A percentile compares a stretch with the other conserved stretches of the same genome.
These are phyloP conservation scores for Geotrichum cucujoidarum DNA, from an alignment of 1,139 yeast species.

Conservation along the genomic window DNA sequence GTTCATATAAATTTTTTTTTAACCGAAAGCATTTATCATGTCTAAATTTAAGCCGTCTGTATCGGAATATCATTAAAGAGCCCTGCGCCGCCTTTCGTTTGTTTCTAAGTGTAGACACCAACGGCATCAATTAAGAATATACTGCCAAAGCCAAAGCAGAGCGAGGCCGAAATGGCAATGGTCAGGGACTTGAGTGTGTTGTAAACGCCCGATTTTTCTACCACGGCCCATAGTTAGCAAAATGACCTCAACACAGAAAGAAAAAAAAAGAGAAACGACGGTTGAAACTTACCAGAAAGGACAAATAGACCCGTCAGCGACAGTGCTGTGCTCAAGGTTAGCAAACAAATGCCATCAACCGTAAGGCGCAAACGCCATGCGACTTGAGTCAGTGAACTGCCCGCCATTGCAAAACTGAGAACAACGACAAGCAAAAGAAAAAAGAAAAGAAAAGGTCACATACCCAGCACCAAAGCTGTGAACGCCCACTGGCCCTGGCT, in stretches of 20 bases:
- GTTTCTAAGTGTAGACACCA: slow-evolving; percentile 37
- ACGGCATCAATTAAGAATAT: slow-evolving; percentile 38
- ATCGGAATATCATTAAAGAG: too few species aligned
- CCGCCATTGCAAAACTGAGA: too few species aligned
- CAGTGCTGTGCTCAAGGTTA: slow-evolving; percentile 6
- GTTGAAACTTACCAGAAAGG: slow-evolving; percentile 12
- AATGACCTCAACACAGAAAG: neutral
- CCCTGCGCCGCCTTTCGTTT: too few species aligned
- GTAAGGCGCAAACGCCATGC: too few species aligned
- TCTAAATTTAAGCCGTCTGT: too few species aligned
- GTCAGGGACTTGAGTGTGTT: slow-evolving; percentile 27
- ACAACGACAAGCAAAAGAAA: too few species aligned
- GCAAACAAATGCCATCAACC: neutral
- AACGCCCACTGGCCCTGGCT: slow-evolving; percentile 24
- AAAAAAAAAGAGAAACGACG: neutral
- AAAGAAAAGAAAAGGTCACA: slow-evolving; percentile 2
- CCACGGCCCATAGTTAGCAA: neutral
- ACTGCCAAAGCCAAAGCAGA: slow-evolving; percentile 38
- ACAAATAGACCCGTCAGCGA: slow-evolving; percentile 19
- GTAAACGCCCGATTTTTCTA: slow-evolving; percentile 22
- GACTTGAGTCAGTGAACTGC: too few species aligned
- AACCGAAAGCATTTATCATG: too few species aligned
- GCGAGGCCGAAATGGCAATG: slow-evolving; percentile 32
- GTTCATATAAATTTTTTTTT: too few species aligned
- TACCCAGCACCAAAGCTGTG: slow-evolving; percentile 22